A percentile compares a stretch with the other conserved stretches of the same genome.
phyloP scores from a whole-genome alignment of 495 filamentous ascomycete genomes.

The Aspergillus heteromorphus region DNA sequence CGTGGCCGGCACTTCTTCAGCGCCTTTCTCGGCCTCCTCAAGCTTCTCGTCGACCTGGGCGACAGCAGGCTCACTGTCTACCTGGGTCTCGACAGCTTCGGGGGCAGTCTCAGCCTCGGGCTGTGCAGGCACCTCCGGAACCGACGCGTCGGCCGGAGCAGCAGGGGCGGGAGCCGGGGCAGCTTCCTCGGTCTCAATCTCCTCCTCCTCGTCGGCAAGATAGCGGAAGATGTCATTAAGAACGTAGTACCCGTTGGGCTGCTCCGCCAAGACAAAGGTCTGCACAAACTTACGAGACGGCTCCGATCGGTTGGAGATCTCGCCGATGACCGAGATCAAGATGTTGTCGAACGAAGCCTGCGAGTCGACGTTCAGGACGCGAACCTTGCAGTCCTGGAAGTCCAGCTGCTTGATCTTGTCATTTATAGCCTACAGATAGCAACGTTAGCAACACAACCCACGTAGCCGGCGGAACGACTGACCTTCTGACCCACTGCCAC shows the following conservation, averaged over 20 bases:
- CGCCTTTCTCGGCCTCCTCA: slow-evolving; percentile 37
- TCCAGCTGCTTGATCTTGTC: slow-evolving; percentile 88
- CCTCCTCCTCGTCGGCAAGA: slow-evolving; percentile 74
- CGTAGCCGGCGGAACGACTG: slow-evolving; percentile 28
- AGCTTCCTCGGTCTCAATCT: slow-evolving; percentile 51
- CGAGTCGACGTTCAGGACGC: slow-evolving; percentile 94
- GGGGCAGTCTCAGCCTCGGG: slow-evolving; percentile 15
- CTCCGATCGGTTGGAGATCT: slow-evolving; percentile 87
- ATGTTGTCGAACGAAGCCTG: slow-evolving; percentile 90
- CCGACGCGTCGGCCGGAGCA: slow-evolving; percentile 21
- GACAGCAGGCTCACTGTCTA: slow-evolving; percentile 28
- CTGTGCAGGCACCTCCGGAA: slow-evolving; percentile 15
- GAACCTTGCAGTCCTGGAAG: slow-evolving; percentile 97
- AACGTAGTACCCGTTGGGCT: slow-evolving; percentile 96
- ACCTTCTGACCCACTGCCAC: slow-evolving; percentile 83
- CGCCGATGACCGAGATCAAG: slow-evolving; percentile 94
- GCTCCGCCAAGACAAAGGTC: slow-evolving; percentile 95
- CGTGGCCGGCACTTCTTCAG: slow-evolving; percentile 23
- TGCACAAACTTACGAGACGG: slow-evolving; percentile 93
- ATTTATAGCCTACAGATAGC: slow-evolving; percentile 66
- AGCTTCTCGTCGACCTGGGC: slow-evolving; percentile 58
- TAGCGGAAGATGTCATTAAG: slow-evolving; percentile 97
- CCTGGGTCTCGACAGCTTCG: slow-evolving; percentile 26
- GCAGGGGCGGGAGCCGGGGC: slow-evolving; percentile 37
- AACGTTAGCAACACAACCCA: slow-evolving; percentile 1